Conservation (phyloP, 805 yeast species). For the Wickerhamiella brachini region DNA sequence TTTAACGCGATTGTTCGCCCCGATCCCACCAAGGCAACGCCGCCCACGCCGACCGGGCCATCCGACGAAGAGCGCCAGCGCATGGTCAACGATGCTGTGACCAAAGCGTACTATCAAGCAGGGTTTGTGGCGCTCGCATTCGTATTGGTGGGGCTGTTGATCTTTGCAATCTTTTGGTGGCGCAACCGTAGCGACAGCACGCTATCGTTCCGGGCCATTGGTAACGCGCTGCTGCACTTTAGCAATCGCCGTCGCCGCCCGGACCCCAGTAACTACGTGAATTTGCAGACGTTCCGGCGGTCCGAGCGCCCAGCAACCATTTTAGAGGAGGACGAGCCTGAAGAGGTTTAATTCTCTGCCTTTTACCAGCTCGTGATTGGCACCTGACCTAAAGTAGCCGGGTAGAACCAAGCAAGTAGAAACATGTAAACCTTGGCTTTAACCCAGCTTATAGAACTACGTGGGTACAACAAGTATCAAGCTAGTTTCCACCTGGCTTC, state of each 20-base stretch:
- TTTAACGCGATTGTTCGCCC: background rate
- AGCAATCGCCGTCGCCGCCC: conserved; percentile 3
- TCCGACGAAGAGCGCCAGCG: conserved; percentile 14
- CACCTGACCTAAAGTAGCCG: no score
- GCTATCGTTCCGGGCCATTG: conserved; percentile 9
- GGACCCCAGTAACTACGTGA: conserved; percentile 10
- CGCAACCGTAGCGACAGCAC: conserved; percentile 10
- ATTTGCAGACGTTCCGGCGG: conserved; percentile 9
- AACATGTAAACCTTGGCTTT: no score
- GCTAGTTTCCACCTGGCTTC: no score
- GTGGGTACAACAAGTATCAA: no score
- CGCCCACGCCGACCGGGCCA: background rate
- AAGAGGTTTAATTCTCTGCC: conserved; percentile 9
- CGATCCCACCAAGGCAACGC: background rate
- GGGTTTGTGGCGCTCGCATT: conserved; percentile 26
- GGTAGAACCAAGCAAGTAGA: no score
- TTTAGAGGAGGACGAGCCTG: conserved; percentile 18
- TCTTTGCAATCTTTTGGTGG: conserved; percentile 14
- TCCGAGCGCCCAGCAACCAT: conserved; percentile 12
- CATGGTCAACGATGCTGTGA: conserved; percentile 22
- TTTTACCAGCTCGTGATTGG: no score
- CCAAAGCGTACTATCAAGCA: conserved; percentile 26
- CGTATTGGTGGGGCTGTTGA: conserved; percentile 18
- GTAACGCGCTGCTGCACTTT: conserved; percentile 14
- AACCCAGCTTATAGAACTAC: no score